These are phyloP conservation scores for Talaromyces borbonicus DNA, from an alignment of 495 filamentous ascomycete species.

Conservation along the genomic window DNA sequence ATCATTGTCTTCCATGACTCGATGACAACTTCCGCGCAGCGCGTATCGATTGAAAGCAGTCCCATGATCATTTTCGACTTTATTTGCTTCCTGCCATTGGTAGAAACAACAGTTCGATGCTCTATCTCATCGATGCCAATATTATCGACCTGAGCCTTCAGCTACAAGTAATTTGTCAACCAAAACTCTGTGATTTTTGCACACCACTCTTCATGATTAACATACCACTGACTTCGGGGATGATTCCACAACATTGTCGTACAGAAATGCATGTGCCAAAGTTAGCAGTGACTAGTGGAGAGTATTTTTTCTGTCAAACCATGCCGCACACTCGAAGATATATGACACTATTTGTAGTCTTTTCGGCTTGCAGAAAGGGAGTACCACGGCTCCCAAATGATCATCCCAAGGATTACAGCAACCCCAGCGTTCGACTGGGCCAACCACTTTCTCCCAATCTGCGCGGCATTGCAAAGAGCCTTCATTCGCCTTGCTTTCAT, in stretches of 20 bases:
- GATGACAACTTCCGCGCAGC: conserved; percentile 15
- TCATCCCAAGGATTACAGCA: conserved; percentile 15
- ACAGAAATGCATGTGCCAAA: conserved; percentile 11
- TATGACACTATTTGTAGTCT: conserved; percentile 13
- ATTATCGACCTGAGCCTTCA: conserved; percentile 13
- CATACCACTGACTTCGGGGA: conserved; percentile 13
- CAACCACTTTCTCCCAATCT: conserved; percentile 15
- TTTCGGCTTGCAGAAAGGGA: conserved; percentile 15
- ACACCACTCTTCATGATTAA: not conserved
- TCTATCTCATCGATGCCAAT: conserved; percentile 15
- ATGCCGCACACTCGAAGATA: conserved; percentile 16
- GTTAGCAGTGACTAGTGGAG: no score
- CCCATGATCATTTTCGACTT: conserved; percentile 20
- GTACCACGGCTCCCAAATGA: conserved; percentile 14
- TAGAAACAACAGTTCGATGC: conserved; percentile 17
- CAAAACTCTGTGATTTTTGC: no score
- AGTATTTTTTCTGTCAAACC: no score
- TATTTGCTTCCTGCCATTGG: conserved; percentile 17
- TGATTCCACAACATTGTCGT: conserved; percentile 19
- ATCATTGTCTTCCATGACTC: conserved; percentile 18
- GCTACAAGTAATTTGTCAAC: not conserved
- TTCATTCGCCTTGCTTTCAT: conserved; percentile 13
- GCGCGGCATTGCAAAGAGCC: conserved; percentile 13
- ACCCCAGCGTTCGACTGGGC: conserved; percentile 17
- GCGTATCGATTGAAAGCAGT: conserved; percentile 13